Base-by-base conservation (phyloP, 352 stramenopile genomes). In the Plasmopara halstedii region DNA sequence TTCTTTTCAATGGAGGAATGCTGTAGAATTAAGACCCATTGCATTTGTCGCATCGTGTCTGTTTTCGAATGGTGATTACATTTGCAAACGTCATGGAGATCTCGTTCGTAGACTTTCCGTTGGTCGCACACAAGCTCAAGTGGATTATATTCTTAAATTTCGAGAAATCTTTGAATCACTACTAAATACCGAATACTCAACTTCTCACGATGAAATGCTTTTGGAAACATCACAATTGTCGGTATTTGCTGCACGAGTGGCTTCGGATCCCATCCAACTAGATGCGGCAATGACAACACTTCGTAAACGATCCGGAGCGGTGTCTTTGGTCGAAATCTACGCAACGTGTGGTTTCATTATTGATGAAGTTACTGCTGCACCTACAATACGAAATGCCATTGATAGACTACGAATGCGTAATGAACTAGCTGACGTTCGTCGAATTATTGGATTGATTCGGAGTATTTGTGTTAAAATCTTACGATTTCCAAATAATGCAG, bases 401-500 rank as follows among this genome's bases (percentile, higher is more conserved):
- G 69, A 79, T 13, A 81, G 66, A 34, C 50, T 88, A 56, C 43
- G 62, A 7, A 58, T 85, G 31, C 69, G 74, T 6, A 50, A 70
- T 0, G 73, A 88, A 3, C 46, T 69, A 3, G 43, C 53, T 2
- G 71, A 82, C 17, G 69, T 83, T 4, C 69, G 76, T 10, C 61
- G 73, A 0, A 69, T 88, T 10, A 66, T 88, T 17, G 47, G 49
- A 0, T 37, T 85, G 1, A 46, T 82, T 2, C 51, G 69, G 3
- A 85, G 63, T 31, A 53, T 88, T 6, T 85, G 73, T 29, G 45
- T 85, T 1, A 85, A 88, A 50, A 64, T 88, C 3, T 45, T 88
- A 21, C 66, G 73, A 3, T 88, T 82, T 37, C 76, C 76, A 2
- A 75, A 88, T 40, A 84, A 88, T 21, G 56, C 70, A 2, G 73